phyloP scores from a whole-genome alignment of 2,329 filamentous ascomycete species.

The Gaeumannomyces sp. region DNA sequence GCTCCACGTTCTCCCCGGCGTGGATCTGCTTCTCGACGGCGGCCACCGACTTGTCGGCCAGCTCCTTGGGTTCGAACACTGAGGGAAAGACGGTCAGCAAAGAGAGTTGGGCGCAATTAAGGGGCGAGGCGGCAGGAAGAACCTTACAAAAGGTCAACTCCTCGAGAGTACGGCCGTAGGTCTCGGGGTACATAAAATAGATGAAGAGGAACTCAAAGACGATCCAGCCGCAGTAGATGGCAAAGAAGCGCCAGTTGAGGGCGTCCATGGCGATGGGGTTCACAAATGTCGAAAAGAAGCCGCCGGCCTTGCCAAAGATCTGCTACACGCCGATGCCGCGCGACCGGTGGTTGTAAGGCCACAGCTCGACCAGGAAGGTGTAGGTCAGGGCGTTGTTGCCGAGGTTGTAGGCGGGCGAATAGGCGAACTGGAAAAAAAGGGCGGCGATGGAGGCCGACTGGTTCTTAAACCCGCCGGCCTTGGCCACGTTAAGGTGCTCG shows the following conservation, averaged over 20 bases:
- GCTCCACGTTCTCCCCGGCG: too few relatives aligned
- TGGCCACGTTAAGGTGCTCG: conserved; percentile 13
- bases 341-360: conserved; percentile 22
- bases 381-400: conserved; percentile 21
- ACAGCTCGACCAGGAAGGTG: conserved; percentile 22
- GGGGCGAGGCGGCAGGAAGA: too few relatives aligned
- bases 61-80: too few relatives aligned
- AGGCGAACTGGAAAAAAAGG: conserved; percentile 22
- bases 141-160: too few relatives aligned
- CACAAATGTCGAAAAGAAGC: conserved; percentile 30
- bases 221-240: conserved; percentile 38
- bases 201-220: too few relatives aligned
- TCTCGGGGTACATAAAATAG: too few relatives aligned
- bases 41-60: too few relatives aligned
- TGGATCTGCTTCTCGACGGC: too few relatives aligned
- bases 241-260: conserved; percentile 36
- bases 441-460: conserved; percentile 22
- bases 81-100: too few relatives aligned
- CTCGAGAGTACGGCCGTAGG: too few relatives aligned
- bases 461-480: conserved; percentile 10
- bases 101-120: too few relatives aligned
- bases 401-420: conserved; percentile 22
- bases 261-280: conserved; percentile 36
- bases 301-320: conserved; percentile 32
- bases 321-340: conserved; percentile 38